phyloP scores from a whole-genome alignment of 2,329 filamentous ascomycete genomes.

The Zopfia rhizophila region DNA sequence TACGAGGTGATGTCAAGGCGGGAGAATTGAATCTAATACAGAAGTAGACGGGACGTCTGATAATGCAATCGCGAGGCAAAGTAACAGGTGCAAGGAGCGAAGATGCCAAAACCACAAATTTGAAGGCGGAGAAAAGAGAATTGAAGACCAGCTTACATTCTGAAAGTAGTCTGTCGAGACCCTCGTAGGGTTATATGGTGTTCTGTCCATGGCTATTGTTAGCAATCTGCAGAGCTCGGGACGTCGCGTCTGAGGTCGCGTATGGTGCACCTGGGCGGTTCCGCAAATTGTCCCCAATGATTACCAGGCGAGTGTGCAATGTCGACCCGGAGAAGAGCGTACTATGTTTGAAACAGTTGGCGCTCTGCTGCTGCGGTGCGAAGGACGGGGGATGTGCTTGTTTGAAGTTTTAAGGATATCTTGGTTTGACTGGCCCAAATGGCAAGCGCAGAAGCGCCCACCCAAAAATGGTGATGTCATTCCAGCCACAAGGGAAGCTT shows the following conservation, averaged over 20 bases:
- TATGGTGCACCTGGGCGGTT: constrained; percentile 30
- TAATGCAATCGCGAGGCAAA: constrained; percentile 4
- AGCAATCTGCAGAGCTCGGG: constrained; percentile 25
- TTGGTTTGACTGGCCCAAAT: constrained; percentile 26
- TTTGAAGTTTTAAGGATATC: constrained; percentile 32
- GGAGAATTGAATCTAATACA: constrained; percentile 17
- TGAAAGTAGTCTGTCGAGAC: constrained; percentile 19
- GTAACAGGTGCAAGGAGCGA: constrained; percentile 13
- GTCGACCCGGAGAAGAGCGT: constrained; percentile 7
- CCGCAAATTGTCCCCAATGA: constrained; percentile 18
- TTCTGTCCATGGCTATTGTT: constrained; percentile 33
- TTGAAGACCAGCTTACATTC: constrained; percentile 49
- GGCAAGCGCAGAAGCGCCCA: constrained; percentile 28
- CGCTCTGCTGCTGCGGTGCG: constrained; percentile 23
- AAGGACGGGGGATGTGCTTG: constrained; percentile 19
- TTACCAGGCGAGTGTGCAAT: constrained; percentile 4
- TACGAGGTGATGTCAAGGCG: constrained; percentile 10
- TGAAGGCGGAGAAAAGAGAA: constrained; percentile 15
- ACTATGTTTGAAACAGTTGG: constrained; percentile 34
- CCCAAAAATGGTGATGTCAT: constrained; percentile 32
- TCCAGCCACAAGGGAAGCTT: constrained; percentile 8
- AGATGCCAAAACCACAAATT: constrained; percentile 9
- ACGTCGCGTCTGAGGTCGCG: constrained; percentile 19
- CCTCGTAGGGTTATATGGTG: constrained; percentile 26
- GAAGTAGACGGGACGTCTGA: constrained; percentile 7